A percentile compares a stretch with the other conserved stretches of the same genome.
These are phyloP conservation scores for Ophiostoma triangulosporum DNA, from an alignment of 2,329 filamentous ascomycete species.

Conservation along the genomic window DNA sequence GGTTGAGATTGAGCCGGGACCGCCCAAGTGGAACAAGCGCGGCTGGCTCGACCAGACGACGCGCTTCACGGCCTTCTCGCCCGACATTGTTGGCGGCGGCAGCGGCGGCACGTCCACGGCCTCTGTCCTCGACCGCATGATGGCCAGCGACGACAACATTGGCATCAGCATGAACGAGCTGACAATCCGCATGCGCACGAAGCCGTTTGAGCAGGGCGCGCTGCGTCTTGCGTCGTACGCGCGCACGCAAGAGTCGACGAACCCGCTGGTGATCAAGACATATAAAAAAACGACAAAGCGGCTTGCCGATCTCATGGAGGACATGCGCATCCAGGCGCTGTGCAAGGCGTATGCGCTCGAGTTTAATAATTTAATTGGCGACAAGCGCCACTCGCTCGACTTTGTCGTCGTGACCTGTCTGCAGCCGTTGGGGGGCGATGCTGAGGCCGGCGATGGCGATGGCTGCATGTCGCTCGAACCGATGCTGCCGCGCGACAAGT, in stretches of 20 bases:
- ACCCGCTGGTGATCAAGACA: constrained; percentile 24
- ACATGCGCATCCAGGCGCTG: constrained; percentile 26
- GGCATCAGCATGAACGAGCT: constrained; percentile 21
- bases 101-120: background rate
- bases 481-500: constrained; percentile 22
- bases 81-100: constrained; percentile 18
- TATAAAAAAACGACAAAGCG: constrained; percentile 17
- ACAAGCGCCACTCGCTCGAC: constrained; percentile 18
- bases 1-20: constrained; percentile 13
- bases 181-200: constrained; percentile 19
- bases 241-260: constrained; percentile 17
- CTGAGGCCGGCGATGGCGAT: background rate
- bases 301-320: constrained; percentile 22
- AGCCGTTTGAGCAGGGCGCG: constrained; percentile 22
- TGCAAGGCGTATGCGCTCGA: constrained; percentile 28
- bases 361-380: constrained; percentile 22
- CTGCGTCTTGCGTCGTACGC: constrained; percentile 25
- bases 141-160: constrained; percentile 23
- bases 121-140: constrained; percentile 22
- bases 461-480: constrained; percentile 23
- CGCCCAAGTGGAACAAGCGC: constrained; percentile 17
- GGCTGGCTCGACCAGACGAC: constrained; percentile 21
- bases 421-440: constrained; percentile 10
- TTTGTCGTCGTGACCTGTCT: constrained; percentile 23
- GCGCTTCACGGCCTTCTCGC: constrained; percentile 19